Evolutionary conservation across 257 asterid genomes (phyloP).

Genomic region (Solanum ahanhuiri): DNA sequence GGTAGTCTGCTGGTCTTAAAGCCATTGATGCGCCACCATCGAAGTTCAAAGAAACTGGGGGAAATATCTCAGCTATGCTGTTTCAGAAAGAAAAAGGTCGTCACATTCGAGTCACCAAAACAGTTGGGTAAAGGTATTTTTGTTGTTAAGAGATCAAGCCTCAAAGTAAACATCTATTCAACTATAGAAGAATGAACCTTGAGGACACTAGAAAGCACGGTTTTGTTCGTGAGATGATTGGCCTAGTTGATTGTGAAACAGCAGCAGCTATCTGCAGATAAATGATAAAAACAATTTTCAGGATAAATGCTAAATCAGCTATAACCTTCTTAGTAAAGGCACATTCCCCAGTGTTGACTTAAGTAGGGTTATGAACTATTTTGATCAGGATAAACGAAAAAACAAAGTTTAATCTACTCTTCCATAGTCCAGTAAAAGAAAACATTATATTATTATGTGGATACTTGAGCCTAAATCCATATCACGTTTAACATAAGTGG

Average conservation of each 20-base stretch:
- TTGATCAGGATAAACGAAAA: not conserved
- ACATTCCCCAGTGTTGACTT: not conserved
- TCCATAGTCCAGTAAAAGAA: not conserved
- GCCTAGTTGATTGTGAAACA: constrained; percentile 46
- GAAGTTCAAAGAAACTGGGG: constrained; percentile 60
- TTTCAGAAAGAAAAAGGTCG: not conserved
- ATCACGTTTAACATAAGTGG: not conserved
- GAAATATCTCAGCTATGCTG: constrained; percentile 66
- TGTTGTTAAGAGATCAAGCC: not conserved
- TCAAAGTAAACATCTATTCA: not conserved
- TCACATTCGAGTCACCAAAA: not conserved
- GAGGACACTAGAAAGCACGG: constrained; percentile 54
- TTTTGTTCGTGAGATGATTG: constrained; percentile 38
- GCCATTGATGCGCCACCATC: constrained; percentile 64
- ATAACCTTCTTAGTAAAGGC: not conserved
- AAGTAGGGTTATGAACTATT: not conserved
- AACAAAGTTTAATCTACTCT: not conserved
- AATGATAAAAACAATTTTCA: not conserved
- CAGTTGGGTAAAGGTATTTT: not conserved
- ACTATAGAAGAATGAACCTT: constrained; percentile 29
- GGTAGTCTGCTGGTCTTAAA: constrained; percentile 69
- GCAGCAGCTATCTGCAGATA: constrained; percentile 52
- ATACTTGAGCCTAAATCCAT: not conserved
- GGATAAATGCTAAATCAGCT: not conserved
- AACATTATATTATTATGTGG: not conserved